Evolutionary conservation across 805 yeast species (phyloP).

Genomic region (Pichia heedii): DNA sequence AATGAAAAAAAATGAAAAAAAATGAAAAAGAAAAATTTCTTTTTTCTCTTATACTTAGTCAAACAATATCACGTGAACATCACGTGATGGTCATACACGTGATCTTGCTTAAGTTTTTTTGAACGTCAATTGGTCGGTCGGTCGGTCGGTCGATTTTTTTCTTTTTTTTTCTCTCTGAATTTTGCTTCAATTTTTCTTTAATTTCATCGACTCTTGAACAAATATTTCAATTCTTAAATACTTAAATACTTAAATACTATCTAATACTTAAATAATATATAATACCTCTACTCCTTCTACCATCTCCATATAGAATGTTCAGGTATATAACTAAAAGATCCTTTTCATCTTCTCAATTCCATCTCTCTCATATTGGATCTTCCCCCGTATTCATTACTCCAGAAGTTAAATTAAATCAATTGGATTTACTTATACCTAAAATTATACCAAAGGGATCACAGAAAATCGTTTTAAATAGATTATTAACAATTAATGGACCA

Average conservation of each 20-base stretch:
- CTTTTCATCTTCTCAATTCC: conserved; percentile 26
- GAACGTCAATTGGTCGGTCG: no score
- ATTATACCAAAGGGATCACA: conserved; percentile 60
- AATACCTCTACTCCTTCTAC: no score
- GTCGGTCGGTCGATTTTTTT: no score
- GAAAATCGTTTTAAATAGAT: conserved; percentile 46
- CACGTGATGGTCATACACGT: no score
- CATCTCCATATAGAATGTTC: no score
- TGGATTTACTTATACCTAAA: conserved; percentile 46
- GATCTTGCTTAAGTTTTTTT: no score
- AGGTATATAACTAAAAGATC: conserved; percentile 16
- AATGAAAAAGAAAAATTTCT: not conserved
- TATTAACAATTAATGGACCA: conserved; percentile 65
- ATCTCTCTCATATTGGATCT: conserved; percentile 67
- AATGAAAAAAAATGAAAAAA: not conserved
- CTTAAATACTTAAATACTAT: no score
- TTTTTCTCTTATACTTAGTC: no score
- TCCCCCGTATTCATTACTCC: conserved; percentile 62
- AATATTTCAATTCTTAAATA: no score
- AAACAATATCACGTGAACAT: no score
- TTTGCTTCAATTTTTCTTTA: not conserved
- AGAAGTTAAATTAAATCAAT: conserved; percentile 43
- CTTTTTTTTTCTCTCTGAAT: not conserved
- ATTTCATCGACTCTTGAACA: no score
- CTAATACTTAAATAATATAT: no score